Conservation (phyloP, 495 filamentous ascomycete species). For the Ascobolus immersus region DNA sequence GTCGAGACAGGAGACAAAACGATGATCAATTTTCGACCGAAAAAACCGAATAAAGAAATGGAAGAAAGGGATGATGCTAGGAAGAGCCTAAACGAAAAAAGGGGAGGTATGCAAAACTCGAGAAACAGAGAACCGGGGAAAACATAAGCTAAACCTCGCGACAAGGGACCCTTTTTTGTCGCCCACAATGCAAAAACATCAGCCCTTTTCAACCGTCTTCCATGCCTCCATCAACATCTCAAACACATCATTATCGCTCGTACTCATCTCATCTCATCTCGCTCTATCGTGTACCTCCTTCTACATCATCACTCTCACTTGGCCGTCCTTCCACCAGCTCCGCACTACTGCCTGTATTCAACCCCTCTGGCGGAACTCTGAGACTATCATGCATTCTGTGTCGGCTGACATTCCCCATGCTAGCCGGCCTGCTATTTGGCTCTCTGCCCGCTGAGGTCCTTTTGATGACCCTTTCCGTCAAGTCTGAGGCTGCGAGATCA, state of each 20-base stretch:
- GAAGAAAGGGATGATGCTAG: too few species aligned
- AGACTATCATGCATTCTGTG: slow-evolving; percentile 13
- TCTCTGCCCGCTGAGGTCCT: slow-evolving; percentile 5
- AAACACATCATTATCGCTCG: slow-evolving; percentile 1
- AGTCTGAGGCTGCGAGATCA: slow-evolving; percentile 4
- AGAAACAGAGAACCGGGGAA: slow-evolving; percentile 1
- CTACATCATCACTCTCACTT: slow-evolving; percentile 6
- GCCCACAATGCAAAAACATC: too few species aligned
- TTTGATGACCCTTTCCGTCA: background rate
- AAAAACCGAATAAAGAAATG: too few species aligned
- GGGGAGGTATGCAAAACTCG: slow-evolving; percentile 1
- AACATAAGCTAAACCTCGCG: slow-evolving; percentile 1
- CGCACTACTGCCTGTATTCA: slow-evolving; percentile 6
- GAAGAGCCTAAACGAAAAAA: slow-evolving; percentile 5
- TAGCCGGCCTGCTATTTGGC: slow-evolving; percentile 10
- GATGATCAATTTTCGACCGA: too few species aligned
- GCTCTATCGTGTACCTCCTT: slow-evolving; percentile 8
- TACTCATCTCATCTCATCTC: slow-evolving; percentile 6
- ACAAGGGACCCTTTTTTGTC: too few species aligned
- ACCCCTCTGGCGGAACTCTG: slow-evolving; percentile 7
- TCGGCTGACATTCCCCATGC: slow-evolving; percentile 10
- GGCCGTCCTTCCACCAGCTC: slow-evolving; percentile 9
- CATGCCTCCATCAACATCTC: too few species aligned
- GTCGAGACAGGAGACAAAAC: too few species aligned
- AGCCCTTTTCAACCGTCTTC: too few species aligned